phyloP scores from a whole-genome alignment of 2,329 filamentous ascomycete species.

The Claviceps lovelessii region DNA sequence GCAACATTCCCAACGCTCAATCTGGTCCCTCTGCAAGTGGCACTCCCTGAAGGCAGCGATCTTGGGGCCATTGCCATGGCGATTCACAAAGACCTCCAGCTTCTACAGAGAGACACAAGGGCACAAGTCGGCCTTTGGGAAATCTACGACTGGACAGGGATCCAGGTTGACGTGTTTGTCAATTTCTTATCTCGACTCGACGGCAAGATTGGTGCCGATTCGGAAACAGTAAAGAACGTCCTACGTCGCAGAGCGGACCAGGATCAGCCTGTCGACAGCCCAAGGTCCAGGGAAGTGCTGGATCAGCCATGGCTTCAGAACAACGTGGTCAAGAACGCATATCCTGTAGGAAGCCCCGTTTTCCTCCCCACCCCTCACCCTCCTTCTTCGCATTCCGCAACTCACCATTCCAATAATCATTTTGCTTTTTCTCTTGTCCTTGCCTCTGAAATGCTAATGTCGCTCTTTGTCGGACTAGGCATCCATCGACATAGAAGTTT shows the following conservation, averaged over 20 bases:
- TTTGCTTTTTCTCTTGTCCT: too few relatives aligned
- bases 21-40: conserved; percentile 57
- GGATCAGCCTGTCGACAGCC: neutral
- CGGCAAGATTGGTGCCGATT: neutral
- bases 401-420: too few relatives aligned
- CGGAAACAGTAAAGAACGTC: neutral
- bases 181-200: conserved; percentile 57
- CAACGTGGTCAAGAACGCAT: conserved; percentile 13
- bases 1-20: conserved; percentile 58
- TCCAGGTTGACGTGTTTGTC: conserved; percentile 57
- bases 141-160: conserved; percentile 60
- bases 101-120: conserved; percentile 37
- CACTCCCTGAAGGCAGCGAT: conserved; percentile 12
- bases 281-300: neutral
- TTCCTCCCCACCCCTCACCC: too few relatives aligned
- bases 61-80: conserved; percentile 38
- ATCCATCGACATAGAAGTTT: conserved; percentile 27
- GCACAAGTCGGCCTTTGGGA: conserved; percentile 53
- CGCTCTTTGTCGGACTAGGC: conserved; percentile 12
- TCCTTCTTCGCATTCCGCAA: neutral
- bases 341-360: conserved; percentile 14
- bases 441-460: neutral
- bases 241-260: neutral
- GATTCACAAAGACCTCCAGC: conserved; percentile 54
- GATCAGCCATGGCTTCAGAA: conserved; percentile 8